Evolutionary conservation across 495 filamentous ascomycete genomes (phyloP).

Genomic region (Apiosordaria backusii): DNA sequence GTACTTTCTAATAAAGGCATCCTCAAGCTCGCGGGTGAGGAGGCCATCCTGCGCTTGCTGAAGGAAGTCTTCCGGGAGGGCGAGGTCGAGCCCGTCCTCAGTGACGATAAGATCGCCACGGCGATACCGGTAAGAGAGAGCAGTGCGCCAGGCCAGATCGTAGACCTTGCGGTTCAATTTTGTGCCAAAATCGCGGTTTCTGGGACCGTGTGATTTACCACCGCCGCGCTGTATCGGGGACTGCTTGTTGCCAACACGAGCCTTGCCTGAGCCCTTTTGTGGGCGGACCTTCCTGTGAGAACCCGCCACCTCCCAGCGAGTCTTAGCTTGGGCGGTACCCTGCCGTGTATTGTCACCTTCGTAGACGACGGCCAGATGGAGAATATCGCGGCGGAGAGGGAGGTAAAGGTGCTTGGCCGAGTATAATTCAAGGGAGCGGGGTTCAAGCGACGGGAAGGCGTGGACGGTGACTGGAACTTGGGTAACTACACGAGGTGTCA

Average conservation of each 20-base stretch:
- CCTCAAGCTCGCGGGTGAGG: constrained; percentile 37
- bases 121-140: constrained; percentile 83
- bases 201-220: constrained; percentile 81
- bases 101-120: constrained; percentile 83
- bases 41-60: constrained; percentile 26
- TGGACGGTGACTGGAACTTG: constrained; percentile 78
- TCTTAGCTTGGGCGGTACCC: constrained; percentile 84
- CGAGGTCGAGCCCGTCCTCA: constrained; percentile 65
- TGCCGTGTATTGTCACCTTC: constrained; percentile 86
- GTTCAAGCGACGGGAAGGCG: constrained; percentile 86
- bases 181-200: constrained; percentile 83
- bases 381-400: constrained; percentile 84
- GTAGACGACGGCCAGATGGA: constrained; percentile 88
- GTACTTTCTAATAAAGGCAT: constrained; percentile 53
- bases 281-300: constrained; percentile 69
- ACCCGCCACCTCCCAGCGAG: constrained; percentile 77
- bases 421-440: constrained; percentile 72
- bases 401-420: constrained; percentile 75
- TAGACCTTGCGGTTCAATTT: constrained; percentile 85
- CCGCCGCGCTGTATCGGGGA: constrained; percentile 82
- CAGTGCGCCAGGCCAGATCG: constrained; percentile 92
- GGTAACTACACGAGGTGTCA: constrained; percentile 36
- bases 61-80: constrained; percentile 43
- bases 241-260: constrained; percentile 75
- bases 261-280: constrained; percentile 81